phyloP scores from a whole-genome alignment of 768 basidiomycete genomes.

The Lyophyllum shimeji region DNA sequence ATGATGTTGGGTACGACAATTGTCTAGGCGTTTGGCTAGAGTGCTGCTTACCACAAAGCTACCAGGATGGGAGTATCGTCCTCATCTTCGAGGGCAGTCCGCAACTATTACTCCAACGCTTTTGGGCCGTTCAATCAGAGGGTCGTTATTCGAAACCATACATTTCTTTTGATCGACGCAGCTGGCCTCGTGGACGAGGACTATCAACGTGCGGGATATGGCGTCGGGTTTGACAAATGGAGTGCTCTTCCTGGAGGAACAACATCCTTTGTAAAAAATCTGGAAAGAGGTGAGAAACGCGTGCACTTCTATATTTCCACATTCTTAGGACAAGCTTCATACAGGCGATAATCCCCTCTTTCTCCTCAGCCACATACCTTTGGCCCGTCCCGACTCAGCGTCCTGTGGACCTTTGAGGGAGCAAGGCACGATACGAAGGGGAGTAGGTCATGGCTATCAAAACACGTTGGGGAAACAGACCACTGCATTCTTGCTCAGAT shows the following conservation, averaged over 20 bases:
- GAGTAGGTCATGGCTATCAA: slow-evolving; percentile 81
- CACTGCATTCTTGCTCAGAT: slow-evolving; percentile 67
- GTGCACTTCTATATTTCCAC: neutral
- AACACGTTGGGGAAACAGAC: slow-evolving; percentile 81
- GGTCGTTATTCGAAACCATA: slow-evolving; percentile 65
- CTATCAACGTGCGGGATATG: slow-evolving; percentile 57
- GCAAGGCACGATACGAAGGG: slow-evolving; percentile 65
- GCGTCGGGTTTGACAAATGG: slow-evolving; percentile 56
- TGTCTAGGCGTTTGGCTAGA: neutral
- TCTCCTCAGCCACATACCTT: slow-evolving; percentile 84
- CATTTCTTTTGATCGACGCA: slow-evolving; percentile 70
- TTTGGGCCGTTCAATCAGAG: slow-evolving; percentile 73
- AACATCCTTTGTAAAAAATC: slow-evolving; percentile 57
- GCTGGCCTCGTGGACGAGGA: slow-evolving; percentile 85
- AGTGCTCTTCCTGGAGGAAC: slow-evolving; percentile 50
- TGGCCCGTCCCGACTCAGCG: slow-evolving; percentile 72
- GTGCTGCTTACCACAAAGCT: neutral
- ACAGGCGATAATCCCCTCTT: slow-evolving; percentile 50
- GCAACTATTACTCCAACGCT: slow-evolving; percentile 53
- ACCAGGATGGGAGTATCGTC: slow-evolving; percentile 55
- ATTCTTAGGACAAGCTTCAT: slow-evolving; percentile 4
- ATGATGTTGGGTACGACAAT: slow-evolving; percentile 62
- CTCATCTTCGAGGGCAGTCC: slow-evolving; percentile 51
- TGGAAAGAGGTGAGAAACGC: slow-evolving; percentile 36
- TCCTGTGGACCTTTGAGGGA: slow-evolving; percentile 80